Evolutionary conservation across 2,329 filamentous ascomycete genomes (phyloP).

Genomic region (Stachybotrys elegans): DNA sequence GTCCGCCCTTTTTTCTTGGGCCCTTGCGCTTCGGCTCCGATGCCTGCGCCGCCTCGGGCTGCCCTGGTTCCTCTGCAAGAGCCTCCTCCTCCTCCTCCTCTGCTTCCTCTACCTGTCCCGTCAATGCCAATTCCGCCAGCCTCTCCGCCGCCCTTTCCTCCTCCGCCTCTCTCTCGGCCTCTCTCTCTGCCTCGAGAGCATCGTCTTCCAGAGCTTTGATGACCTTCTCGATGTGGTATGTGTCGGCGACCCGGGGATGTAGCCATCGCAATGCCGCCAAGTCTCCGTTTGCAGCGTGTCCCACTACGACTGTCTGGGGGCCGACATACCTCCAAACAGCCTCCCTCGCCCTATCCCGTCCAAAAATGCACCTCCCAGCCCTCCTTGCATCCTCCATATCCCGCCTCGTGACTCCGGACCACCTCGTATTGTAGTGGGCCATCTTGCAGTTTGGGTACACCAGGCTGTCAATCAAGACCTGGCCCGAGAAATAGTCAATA

Average conservation of each 20-base stretch:
- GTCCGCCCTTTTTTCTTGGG: too few relatives aligned
- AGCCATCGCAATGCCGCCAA: conserved; percentile 42
- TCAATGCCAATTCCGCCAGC: too few relatives aligned
- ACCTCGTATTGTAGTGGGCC: conserved; percentile 43
- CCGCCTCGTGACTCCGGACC: conserved; percentile 39
- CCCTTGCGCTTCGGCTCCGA: conserved; percentile 9
- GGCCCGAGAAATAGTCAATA: conserved; percentile 45
- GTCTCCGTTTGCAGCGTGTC: conserved; percentile 38
- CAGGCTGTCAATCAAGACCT: conserved; percentile 43
- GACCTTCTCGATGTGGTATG: conserved; percentile 28
- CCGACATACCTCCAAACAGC: conserved; percentile 39
- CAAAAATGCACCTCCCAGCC: conserved; percentile 29
- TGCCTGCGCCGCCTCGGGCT: conserved; percentile 4
- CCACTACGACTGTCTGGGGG: conserved; percentile 41
- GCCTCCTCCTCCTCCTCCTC: conserved; percentile 1
- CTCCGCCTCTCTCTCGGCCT: conserved; percentile 10
- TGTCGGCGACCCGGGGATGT: conserved; percentile 40
- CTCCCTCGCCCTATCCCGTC: conserved; percentile 34
- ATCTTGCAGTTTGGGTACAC: conserved; percentile 42
- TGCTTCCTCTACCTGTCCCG: too few relatives aligned
- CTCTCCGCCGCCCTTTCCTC: conserved; percentile 3
- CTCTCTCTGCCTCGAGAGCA: too few relatives aligned
- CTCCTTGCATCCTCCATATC: conserved; percentile 31
- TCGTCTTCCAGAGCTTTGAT: too few relatives aligned
- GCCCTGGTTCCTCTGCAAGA: background rate